Conservation (phyloP, 23 red algal genomes). For the Agarophyton chilense region DNA sequence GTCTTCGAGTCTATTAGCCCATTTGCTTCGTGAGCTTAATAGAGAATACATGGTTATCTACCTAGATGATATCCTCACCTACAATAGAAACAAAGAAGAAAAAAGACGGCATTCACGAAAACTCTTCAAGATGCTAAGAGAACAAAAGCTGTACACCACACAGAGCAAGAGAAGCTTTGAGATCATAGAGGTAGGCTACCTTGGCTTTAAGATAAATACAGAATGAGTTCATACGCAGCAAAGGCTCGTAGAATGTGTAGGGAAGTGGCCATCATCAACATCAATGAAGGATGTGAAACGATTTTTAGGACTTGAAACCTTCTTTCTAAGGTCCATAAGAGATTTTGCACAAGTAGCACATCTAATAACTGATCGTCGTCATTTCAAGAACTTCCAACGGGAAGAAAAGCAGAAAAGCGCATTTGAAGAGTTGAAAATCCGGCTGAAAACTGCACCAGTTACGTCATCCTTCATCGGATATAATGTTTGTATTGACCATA, state of each 20-base stretch:
- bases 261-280: conserved; percentile 13
- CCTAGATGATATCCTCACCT: conserved; percentile 50
- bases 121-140: conserved; percentile 31
- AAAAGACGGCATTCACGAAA: conserved; percentile 20
- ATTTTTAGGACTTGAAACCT: conserved; percentile 37
- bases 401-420: not conserved
- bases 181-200: conserved; percentile 20
- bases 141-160: conserved; percentile 21
- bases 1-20: not conserved
- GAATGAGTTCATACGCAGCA: conserved; percentile 13
- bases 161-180: conserved; percentile 30
- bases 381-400: not conserved
- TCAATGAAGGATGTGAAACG: conserved; percentile 42
- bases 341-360: conserved; percentile 27
- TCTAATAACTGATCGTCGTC: conserved; percentile 9
- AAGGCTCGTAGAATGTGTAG: conserved; percentile 6
- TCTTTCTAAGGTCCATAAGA: conserved; percentile 28
- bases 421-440: conserved; percentile 27
- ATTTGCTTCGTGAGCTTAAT: not conserved
- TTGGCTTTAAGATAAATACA: conserved; percentile 8
- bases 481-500: conserved; percentile 8
- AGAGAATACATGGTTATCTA: conserved; percentile 30
- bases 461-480: not conserved
- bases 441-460: conserved; percentile 20
- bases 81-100: conserved; percentile 28